A percentile compares a stretch with the other conserved stretches of the same genome.
Evolutionary conservation across 208 protist genomes (phyloP).

Genomic region (Wallacemonas rigidus): DNA sequence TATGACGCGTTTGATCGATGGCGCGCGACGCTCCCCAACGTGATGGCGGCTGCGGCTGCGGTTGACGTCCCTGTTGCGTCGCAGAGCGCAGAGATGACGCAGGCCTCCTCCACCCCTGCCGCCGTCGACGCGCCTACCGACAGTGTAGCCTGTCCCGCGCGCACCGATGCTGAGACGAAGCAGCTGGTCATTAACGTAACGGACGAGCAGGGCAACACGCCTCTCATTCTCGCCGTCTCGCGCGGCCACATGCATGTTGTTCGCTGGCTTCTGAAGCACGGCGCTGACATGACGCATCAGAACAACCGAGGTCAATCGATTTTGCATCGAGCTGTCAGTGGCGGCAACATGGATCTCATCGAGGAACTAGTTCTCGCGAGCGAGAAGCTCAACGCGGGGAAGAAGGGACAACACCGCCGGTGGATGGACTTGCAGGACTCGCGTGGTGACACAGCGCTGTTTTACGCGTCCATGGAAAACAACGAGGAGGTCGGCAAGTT

Average conservation of each 20-base stretch:
- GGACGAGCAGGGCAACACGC: slow-evolving; percentile 73
- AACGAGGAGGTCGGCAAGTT: slow-evolving; percentile 89
- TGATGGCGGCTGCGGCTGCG: background rate
- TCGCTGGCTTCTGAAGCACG: slow-evolving; percentile 65
- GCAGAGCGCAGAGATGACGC: background rate
- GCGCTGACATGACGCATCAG: slow-evolving; percentile 61
- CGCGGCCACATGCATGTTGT: slow-evolving; percentile 62
- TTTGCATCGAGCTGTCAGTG: slow-evolving; percentile 81
- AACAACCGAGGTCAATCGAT: slow-evolving; percentile 77
- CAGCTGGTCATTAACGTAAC: slow-evolving; percentile 37
- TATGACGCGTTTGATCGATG: slow-evolving; percentile 26
- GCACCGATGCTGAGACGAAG: background rate
- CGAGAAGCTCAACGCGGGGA: slow-evolving; percentile 36
- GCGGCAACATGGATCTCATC: slow-evolving; percentile 69
- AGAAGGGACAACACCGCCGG: slow-evolving; percentile 45
- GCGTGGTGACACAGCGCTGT: slow-evolving; percentile 84
- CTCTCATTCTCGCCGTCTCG: slow-evolving; percentile 64
- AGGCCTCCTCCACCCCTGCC: background rate
- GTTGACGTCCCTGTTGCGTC: slow-evolving; percentile 1
- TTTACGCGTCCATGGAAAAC: slow-evolving; percentile 92
- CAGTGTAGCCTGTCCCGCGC: background rate
- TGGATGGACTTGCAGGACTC: slow-evolving; percentile 86
- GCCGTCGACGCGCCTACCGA: background rate
- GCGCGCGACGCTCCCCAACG: background rate
- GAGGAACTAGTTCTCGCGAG: slow-evolving; percentile 74